Base-by-base conservation (phyloP, 805 yeast species). In the Starmerella stigmatis region DNA sequence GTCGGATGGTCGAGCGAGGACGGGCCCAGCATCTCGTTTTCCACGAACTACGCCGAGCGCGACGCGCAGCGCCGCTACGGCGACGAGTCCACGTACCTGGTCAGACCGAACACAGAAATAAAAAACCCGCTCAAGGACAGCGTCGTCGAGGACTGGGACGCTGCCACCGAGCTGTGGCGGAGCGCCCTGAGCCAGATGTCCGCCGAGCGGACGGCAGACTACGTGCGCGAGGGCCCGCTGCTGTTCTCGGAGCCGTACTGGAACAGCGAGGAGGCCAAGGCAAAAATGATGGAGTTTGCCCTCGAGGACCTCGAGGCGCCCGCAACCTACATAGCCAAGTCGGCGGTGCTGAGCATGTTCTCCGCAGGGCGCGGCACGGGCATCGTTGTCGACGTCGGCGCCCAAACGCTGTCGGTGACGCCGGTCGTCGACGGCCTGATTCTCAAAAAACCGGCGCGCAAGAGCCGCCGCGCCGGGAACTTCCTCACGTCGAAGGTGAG, bases 1-100 rank as follows among this genome's bases (percentile, higher is more conserved):
- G 76, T 81, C 16, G 98, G 98, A 1, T 86, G 76, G 63, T 88
- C 96, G 3, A 97, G 97, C 10, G 89, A 86, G 46, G 96, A 88
- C 60, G 72, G 76, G 44, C 98, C 98, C 11, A 75, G 79, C 51
- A 66, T 78, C 4, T 75, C 82, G 20, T 62, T 51, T 16, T 42
- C 54, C 10, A 44, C 53, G 21, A 19, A 31, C 27, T 56, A 48
- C 45, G 52, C 52, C 16, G 27, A 10, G 15, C 43, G 37, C 23
- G 54, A 50, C 30, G 45, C 43, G 4, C 20, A 20, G 44, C 46
- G 49, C 29, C 39, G 29, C 23, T 56, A 20, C 26, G 59, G 58
- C 40, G 60, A 57, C 42, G 54, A 50, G n/a, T 30, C 45, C 19
- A 41, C 54, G 3, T 43, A 45, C 20, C 41, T 50, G 19, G 51